Conservation (phyloP, 2,329 filamentous ascomycete genomes). For the Aureobasidium zeae region DNA sequence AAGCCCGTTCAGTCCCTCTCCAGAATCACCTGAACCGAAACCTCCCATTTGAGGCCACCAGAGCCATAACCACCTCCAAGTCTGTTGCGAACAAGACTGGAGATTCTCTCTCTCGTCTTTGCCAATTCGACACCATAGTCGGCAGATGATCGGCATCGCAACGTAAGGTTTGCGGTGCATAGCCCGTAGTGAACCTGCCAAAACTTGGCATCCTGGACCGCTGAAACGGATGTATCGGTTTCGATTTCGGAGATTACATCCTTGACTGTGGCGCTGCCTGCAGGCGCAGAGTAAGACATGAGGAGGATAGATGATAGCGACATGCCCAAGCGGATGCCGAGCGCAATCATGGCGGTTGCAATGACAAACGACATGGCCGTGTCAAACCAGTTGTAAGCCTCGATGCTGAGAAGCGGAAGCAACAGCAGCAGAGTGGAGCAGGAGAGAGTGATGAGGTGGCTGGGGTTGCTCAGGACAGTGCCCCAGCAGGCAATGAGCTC, state of each 20-base stretch:
- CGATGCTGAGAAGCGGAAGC: constrained; percentile 69
- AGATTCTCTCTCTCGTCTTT: constrained; percentile 66
- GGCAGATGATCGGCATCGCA: constrained; percentile 54
- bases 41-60: constrained; percentile 81
- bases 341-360: constrained; percentile 75
- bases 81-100: constrained; percentile 70
- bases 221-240: constrained; percentile 63
- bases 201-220: constrained; percentile 84
- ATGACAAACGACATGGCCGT: constrained; percentile 71
- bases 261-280: constrained; percentile 44
- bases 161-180: constrained; percentile 87
- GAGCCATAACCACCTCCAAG: constrained; percentile 81
- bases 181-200: constrained; percentile 98
- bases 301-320: constrained; percentile 88
- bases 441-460: constrained; percentile 85
- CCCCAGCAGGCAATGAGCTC: constrained; percentile 73
- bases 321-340: constrained; percentile 74
- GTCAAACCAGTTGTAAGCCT: constrained; percentile 78
- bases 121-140: constrained; percentile 60
- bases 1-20: constrained; percentile 33
- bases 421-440: constrained; percentile 74
- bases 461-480: constrained; percentile 83
- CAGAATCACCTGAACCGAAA: constrained; percentile 68
- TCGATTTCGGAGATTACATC: constrained; percentile 80
- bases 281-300: constrained; percentile 66